Evolutionary conservation across 139 green algal species (phyloP).

Genomic region (Chlamydomonas sp.): DNA sequence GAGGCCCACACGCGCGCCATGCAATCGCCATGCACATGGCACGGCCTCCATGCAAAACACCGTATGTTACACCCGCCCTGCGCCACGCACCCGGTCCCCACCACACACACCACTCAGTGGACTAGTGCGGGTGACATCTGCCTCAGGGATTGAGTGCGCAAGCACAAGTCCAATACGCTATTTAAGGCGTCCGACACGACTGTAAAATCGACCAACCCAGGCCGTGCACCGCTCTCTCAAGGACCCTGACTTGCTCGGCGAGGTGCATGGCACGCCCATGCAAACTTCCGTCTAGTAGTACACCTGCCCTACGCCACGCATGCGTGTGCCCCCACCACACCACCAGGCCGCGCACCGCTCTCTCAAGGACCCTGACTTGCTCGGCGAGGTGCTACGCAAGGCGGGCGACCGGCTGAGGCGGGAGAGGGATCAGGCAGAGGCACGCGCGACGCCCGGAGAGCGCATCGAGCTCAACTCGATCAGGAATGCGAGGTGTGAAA

Average conservation of each 20-base stretch:
- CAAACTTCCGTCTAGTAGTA: no score
- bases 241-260: no score
- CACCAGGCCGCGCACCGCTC: neutral
- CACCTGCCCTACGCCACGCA: no score
- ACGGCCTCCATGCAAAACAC: no score
- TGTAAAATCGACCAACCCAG: neutral
- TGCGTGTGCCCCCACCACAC: no score
- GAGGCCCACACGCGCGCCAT: neutral
- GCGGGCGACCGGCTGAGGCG: conserved; percentile 24
- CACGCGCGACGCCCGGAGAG: conserved; percentile 39
- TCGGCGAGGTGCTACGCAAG: neutral
- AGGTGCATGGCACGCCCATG: no score
- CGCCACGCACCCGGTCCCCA: no score
- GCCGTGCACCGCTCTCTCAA: neutral
- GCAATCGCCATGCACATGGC: neutral
- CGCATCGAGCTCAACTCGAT: conserved; percentile 43
- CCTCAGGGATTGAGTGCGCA: neutral
- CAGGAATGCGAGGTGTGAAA: conserved; percentile 30
- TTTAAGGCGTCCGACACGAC: neutral
- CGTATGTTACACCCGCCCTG: neutral
- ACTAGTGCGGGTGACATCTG: neutral
- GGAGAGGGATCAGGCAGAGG: conserved; percentile 40
- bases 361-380: neutral
- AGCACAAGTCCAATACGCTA: neutral
- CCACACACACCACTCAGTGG: neutral